Base-by-base conservation (phyloP, 2,329 filamentous ascomycete species). In the Fusarium lyarnte region DNA sequence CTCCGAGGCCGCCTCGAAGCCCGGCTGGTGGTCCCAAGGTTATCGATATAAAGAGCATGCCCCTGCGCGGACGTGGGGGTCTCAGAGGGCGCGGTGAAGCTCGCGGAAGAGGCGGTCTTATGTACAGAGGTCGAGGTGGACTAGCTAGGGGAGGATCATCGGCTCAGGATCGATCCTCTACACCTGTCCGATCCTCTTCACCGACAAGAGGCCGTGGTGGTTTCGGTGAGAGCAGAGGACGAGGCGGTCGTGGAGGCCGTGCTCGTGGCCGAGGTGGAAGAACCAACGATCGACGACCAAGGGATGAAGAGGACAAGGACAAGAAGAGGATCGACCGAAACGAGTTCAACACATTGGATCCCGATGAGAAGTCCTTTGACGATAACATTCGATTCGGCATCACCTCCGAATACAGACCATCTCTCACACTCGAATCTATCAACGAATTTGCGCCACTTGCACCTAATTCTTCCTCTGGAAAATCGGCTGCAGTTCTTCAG, bases 1-100 rank as follows among this genome's bases (percentile, higher is more conserved):
- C 70, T 42, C 67, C 74, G 45, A 76, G 66, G 41, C 74, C 75
- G 16, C 72, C 79, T 42, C 39, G 69, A 5, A 63, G 57, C 10
- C 52, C 70, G 33, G 31, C 64, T 21, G 72, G 74, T 19, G 69
- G 70, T 39, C 79, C 81, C 29, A 82, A 80, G 64, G 76, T 85
- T 21, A 78, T 86, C 51, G 82, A 84, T 61, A 74, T 85, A 60
- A 79, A 77, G 62, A 84, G 76, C 62, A 75, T 85, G 17, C 82
- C 73, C 27, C 42, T 75, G 29, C 72, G 73, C 13, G 74, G 73
- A 16, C 60, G 72, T 21, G 69, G 74, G 23, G 74, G 74, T 17
- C 36, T 70, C 17, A 79, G 81, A 31, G 72, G 78, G 8, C 76
- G 79, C 19, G 75, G 77, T 21, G 68, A 46, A 27, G 58, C 74